Base-by-base conservation (phyloP, 2,329 filamentous ascomycete species). In the Colletotrichum orbiculare region DNA sequence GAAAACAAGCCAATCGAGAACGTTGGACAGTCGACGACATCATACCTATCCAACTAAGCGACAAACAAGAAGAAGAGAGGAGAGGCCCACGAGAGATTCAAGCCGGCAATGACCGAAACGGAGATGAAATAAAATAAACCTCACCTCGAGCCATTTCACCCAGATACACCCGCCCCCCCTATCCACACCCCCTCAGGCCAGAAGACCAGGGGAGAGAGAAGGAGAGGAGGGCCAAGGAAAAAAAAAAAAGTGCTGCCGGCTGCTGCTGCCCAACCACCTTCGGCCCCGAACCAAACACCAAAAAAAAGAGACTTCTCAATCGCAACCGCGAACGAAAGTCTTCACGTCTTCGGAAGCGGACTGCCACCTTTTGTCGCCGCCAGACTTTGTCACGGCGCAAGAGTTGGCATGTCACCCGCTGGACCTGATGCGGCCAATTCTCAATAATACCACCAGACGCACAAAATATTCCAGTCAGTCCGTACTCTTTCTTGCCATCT, bases 301-400 rank as follows among this genome's bases (percentile, higher is more conserved):
- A 42, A 57, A 64, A 42, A 57, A 50, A 65, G 53, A 66, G 63
- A 66, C 63, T 62, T 66, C 63, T 66, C 47, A 53, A 66, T 66
- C 63, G 63, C 63, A 43, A 37, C 53, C 63, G 63, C 63, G 63
- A 66, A 66, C 63, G 52, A 66, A 43, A 53, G 17, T 53, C 45
- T 60, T 55, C 48, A 41, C 59, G 49, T 57, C 53, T 57, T 52
- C 58, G 52, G 58, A 43, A 66, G 48, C 58, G 47, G 58, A 48
- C 42, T 66, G 52, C 42, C 63, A 54, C 63, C 56, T 17, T 41
- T 37, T 62, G 58, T 59, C 55, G 45, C 37, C 55, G 38, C 55
- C 55, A 33, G 37, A 41, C 37, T 25, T 48, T 17, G 11, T 33
- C 33, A 17, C 46, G 46, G 38, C 50, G 55, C 42, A 38, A 58